Conservation (phyloP, 2,329 filamentous ascomycete species). For the Verticillium klebahnii region DNA sequence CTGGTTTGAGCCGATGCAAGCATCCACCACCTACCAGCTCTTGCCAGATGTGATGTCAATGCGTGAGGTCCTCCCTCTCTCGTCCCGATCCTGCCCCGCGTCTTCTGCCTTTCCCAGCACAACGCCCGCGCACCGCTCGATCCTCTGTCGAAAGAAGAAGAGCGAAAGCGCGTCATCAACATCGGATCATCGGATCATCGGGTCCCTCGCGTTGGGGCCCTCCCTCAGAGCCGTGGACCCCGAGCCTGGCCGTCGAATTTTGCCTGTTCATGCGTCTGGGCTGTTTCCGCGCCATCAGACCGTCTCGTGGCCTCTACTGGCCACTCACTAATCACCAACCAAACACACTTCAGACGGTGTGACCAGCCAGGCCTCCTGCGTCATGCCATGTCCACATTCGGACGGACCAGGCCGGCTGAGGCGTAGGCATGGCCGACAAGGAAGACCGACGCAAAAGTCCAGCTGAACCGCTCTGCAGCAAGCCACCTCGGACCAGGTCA, state of each 20-base stretch:
- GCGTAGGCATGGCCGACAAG: neutral
- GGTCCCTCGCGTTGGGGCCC: neutral
- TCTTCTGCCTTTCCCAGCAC: neutral
- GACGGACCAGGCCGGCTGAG: neutral
- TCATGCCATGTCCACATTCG: neutral
- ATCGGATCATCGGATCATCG: neutral
- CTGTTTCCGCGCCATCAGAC: neutral
- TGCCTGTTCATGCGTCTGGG: neutral
- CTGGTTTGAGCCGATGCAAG: neutral
- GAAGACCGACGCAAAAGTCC: neutral
- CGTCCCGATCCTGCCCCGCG: neutral
- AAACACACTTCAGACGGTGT: neutral
- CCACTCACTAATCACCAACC: neutral
- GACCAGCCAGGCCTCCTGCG: neutral
- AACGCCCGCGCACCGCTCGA: neutral
- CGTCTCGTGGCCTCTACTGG: neutral
- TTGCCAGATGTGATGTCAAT: neutral
- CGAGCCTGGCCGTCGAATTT: neutral
- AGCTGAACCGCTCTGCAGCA: neutral
- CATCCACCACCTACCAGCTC: neutral
- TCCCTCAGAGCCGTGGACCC: neutral
- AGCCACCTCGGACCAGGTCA: neutral
- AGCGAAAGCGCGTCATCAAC: too few relatives aligned
- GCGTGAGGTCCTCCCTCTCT: neutral
- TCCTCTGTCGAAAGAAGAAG: neutral